A percentile compares a stretch with the other conserved stretches of the same genome.
Evolutionary conservation across 345 rosid species (phyloP).

Genomic region (Salix dunnii): DNA sequence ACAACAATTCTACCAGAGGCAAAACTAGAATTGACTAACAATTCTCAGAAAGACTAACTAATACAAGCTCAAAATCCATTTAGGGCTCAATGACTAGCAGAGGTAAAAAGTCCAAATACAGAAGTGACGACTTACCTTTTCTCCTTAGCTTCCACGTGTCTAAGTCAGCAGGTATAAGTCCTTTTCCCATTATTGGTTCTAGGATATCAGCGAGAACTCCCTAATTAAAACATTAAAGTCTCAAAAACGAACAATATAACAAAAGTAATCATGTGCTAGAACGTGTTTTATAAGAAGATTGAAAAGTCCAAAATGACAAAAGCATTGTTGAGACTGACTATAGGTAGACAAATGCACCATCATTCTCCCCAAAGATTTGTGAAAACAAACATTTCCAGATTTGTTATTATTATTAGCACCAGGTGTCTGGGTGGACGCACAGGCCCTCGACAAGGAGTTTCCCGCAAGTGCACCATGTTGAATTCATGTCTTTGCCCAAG

Average conservation of each 20-base stretch:
- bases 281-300: background rate
- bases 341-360: too few relatives aligned
- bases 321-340: background rate
- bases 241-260: background rate
- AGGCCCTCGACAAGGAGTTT: too few relatives aligned
- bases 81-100: background rate
- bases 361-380: too few relatives aligned
- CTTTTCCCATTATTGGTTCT: conserved; percentile 98
- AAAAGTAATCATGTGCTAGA: background rate
- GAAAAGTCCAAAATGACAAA: background rate
- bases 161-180: conserved; percentile 93
- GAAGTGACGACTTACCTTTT: conserved; percentile 49
- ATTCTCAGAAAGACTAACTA: too few relatives aligned
- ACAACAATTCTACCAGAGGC: too few relatives aligned
- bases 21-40: too few relatives aligned
- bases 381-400: too few relatives aligned
- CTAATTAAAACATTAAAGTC: conserved; percentile 32
- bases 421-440: too few relatives aligned
- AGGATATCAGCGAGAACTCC: conserved; percentile 97
- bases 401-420: too few relatives aligned
- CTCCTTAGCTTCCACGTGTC: conserved; percentile 94
- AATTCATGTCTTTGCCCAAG: too few relatives aligned
- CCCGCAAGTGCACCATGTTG: too few relatives aligned
- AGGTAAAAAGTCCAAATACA: background rate
- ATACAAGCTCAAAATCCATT: background rate